Conservation (phyloP, 768 basidiomycete species). For the Crassisporium funariophilum region DNA sequence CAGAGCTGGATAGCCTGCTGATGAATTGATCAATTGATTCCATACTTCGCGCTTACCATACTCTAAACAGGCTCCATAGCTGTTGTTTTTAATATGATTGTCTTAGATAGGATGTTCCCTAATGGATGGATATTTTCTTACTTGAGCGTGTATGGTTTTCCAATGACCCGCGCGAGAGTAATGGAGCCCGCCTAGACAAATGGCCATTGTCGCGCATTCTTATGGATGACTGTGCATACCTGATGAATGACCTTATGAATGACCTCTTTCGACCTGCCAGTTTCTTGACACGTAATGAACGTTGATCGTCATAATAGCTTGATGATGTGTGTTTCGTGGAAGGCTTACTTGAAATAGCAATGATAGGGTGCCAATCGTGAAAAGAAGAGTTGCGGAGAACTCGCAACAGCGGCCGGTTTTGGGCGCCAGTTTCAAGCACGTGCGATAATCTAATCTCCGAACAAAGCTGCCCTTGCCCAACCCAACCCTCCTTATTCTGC, state of each 20-base stretch:
- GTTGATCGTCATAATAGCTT: no score
- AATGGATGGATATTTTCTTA: not conserved
- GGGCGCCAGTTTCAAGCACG: conserved; percentile 8
- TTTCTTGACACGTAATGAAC: no score
- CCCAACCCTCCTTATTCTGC: conserved; percentile 25
- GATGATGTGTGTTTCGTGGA: no score
- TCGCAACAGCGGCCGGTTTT: not conserved
- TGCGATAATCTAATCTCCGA: conserved; percentile 37
- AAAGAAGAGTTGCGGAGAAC: not conserved
- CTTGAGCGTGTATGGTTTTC: not conserved
- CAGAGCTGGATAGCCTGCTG: conserved; percentile 24
- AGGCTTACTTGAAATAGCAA: no score
- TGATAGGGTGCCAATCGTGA: no score
- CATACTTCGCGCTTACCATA: no score
- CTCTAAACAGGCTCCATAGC: no score
- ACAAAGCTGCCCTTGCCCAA: conserved; percentile 28
- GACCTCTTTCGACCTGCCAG: not conserved
- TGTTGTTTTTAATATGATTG: no score
- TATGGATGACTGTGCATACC: not conserved
- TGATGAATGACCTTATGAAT: not conserved
- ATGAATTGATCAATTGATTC: conserved; percentile 16
- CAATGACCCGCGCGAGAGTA: no score
- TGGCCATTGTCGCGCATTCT: not conserved
- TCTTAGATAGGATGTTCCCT: no score
- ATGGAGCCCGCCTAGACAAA: not conserved